phyloP scores from a whole-genome alignment of 1,284 basidiomycete species.

The Rhodotorula sp. region DNA sequence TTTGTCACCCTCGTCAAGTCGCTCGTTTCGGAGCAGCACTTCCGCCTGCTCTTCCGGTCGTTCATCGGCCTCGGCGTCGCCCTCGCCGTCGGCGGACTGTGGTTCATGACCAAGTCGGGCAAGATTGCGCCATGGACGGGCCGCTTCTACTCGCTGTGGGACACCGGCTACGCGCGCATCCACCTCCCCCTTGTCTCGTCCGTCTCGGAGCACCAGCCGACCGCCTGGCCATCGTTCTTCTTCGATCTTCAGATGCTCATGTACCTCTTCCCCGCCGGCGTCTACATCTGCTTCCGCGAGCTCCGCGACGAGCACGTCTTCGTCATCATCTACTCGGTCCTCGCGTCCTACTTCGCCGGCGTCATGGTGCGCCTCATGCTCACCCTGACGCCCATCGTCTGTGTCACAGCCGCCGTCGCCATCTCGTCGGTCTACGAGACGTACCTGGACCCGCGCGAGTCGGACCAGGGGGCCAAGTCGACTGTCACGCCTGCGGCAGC shows the following conservation, averaged over 20 bases:
- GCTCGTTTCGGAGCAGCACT: slow-evolving; percentile 89
- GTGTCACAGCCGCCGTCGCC: slow-evolving; percentile 86
- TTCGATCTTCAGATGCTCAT: slow-evolving; percentile 98
- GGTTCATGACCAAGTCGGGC: slow-evolving; percentile 77
- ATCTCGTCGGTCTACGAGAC: slow-evolving; percentile 84
- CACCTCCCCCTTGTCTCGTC: slow-evolving; percentile 79
- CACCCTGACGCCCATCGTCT: slow-evolving; percentile 86
- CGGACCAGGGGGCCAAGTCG: slow-evolving; percentile 35
- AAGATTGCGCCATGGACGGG: slow-evolving; percentile 99
- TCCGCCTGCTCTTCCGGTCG: slow-evolving; percentile 77
- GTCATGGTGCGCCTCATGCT: slow-evolving; percentile 98
- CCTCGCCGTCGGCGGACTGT: slow-evolving; percentile 56
- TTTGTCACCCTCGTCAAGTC: slow-evolving; percentile 86
- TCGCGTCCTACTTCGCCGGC: slow-evolving; percentile 97
- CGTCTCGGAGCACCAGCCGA: slow-evolving; percentile 99
- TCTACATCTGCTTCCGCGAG: slow-evolving; percentile 88
- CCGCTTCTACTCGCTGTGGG: slow-evolving; percentile 99
- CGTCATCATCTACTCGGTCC: slow-evolving; percentile 95
- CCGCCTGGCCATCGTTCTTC: slow-evolving; percentile 99
- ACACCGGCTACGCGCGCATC: slow-evolving; percentile 82
- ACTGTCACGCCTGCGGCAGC: neutral
- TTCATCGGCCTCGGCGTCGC: slow-evolving; percentile 57
- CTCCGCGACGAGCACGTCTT: slow-evolving; percentile 97
- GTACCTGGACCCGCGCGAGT: slow-evolving; percentile 67
- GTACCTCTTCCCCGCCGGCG: slow-evolving; percentile 96